Conservation (phyloP, 1,284 basidiomycete genomes). For the Wallemia ichthyophaga region DNA sequence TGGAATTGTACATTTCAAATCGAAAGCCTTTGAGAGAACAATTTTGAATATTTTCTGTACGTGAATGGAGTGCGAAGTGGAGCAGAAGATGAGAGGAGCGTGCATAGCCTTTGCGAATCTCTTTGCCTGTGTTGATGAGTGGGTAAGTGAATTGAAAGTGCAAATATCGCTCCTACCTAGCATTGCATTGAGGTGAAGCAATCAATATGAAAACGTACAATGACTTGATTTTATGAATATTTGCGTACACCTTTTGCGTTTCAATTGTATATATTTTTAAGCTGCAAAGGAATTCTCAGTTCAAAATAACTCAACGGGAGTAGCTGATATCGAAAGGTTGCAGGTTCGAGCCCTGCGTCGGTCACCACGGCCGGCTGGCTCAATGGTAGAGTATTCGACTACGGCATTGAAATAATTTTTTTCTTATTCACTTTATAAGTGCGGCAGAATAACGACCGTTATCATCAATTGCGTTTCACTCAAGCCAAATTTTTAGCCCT, state of each 20-base stretch:
- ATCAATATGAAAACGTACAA: no score
- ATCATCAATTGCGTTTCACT: no score
- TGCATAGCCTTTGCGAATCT: slow-evolving; percentile 95
- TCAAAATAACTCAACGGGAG: no score
- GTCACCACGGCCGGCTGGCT: neutral
- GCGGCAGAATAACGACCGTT: no score
- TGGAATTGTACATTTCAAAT: slow-evolving; percentile 78
- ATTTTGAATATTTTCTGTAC: slow-evolving; percentile 99
- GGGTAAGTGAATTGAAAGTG: neutral
- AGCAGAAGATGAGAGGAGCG: slow-evolving; percentile 90
- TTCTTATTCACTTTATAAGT: no score
- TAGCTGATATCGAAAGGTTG: neutral
- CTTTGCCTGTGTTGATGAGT: slow-evolving; percentile 30
- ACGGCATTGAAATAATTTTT: no score
- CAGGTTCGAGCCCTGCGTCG: neutral
- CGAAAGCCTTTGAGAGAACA: slow-evolving; percentile 49
- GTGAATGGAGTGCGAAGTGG: slow-evolving; percentile 88
- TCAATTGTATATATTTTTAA: no score
- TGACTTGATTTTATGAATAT: no score
- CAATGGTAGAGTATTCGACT: neutral
- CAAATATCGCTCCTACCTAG: slow-evolving; percentile 22
- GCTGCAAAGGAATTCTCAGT: no score
- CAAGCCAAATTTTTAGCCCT: no score
- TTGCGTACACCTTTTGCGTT: neutral
- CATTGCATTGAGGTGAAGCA: no score